These are phyloP conservation scores for Zygnema circumcarinatum DNA, from an alignment of 139 green algal genomes.

Conservation along the genomic window DNA sequence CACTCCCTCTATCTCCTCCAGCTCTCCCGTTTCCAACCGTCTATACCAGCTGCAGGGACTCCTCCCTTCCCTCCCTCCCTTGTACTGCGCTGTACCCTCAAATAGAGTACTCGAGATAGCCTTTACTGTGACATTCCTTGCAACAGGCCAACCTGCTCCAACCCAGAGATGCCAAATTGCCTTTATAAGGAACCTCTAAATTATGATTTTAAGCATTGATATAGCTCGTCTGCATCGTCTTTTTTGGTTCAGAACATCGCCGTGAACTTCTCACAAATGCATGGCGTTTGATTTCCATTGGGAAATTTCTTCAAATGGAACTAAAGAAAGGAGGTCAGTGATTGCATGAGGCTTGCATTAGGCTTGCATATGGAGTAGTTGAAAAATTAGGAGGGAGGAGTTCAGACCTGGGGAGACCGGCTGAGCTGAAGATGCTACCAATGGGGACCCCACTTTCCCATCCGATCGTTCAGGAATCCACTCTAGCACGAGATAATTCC, in stretches of 20 bases:
- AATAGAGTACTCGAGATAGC: neutral
- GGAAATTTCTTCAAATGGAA: neutral
- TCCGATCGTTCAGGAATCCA: conserved; percentile 20
- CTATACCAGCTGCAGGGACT: conserved; percentile 24
- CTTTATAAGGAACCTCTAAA: no score
- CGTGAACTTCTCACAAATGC: no score
- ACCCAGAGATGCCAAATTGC: no score
- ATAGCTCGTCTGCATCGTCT: no score
- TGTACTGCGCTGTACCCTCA: conserved; percentile 20
- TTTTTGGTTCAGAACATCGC: no score
- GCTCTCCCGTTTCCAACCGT: conserved; percentile 3
- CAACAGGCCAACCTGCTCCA: neutral
- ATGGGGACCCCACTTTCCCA: neutral
- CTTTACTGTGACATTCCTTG: conserved; percentile 26
- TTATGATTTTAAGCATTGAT: no score
- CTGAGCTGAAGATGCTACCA: neutral
- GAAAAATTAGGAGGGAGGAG: no score
- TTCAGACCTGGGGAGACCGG: conserved; percentile 26
- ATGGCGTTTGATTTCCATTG: no score
- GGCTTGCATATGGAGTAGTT: no score
- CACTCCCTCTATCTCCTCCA: neutral
- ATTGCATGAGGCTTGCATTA: no score
- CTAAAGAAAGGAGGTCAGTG: neutral
- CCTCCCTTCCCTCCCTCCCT: neutral
- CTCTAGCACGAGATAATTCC: conserved; percentile 16